Evolutionary conservation across 192 early-diverging fungal genomes (phyloP).

Genomic region (Mortierella hygrophila): DNA sequence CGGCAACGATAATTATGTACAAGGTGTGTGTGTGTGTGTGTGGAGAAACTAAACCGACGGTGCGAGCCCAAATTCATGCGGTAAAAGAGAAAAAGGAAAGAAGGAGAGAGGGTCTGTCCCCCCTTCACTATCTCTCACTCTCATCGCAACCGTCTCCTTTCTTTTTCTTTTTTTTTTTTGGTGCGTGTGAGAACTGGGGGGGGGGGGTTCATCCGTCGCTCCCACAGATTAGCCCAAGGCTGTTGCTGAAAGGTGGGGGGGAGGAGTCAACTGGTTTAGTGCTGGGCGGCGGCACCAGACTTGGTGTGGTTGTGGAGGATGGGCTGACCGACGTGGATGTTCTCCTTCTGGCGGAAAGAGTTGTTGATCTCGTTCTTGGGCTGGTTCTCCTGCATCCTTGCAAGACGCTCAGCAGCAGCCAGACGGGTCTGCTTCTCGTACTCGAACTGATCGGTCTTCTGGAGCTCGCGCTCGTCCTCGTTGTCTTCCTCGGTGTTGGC

Average conservation of each 20-base stretch:
- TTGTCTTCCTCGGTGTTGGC: slow-evolving; percentile 23
- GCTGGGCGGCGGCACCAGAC: slow-evolving; percentile 49
- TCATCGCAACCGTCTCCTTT: not conserved
- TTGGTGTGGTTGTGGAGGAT: slow-evolving; percentile 47
- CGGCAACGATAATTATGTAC: not conserved
- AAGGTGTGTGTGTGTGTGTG: not conserved
- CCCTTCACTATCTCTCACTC: not conserved
- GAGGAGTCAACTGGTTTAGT: not conserved
- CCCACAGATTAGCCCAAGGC: not conserved
- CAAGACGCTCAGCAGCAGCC: slow-evolving; percentile 43
- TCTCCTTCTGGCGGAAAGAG: slow-evolving; percentile 49
- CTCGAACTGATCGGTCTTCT: slow-evolving; percentile 41
- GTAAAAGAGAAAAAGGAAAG: not conserved
- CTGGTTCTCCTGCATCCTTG: slow-evolving; percentile 48
- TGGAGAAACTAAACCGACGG: not conserved
- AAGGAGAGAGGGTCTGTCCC: not conserved
- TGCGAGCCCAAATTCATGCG: slow-evolving; percentile 6
- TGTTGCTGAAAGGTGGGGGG: not conserved
- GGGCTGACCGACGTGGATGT: slow-evolving; percentile 43
- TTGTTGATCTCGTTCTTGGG: slow-evolving; percentile 43
- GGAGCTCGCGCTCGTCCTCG: slow-evolving; percentile 48
- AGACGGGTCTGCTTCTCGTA: slow-evolving; percentile 38
- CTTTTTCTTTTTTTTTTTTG: slow-evolving; percentile 5
- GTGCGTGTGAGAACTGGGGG: not conserved
- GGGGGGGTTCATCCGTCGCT: not conserved